These are phyloP conservation scores for Tephrocybe rancida DNA, from an alignment of 768 basidiomycete genomes.

Conservation along the genomic window DNA sequence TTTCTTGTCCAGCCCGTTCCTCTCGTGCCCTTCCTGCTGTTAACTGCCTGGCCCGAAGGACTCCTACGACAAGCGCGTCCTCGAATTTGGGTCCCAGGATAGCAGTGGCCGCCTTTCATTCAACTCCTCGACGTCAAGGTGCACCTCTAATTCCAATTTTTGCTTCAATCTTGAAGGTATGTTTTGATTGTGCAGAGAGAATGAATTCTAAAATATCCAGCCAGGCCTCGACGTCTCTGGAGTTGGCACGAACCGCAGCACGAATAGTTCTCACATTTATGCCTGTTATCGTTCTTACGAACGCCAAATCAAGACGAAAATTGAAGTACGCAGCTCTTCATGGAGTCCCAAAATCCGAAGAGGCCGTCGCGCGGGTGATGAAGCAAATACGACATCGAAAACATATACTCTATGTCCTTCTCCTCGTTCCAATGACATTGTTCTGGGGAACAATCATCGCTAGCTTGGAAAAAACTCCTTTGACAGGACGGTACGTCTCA, in stretches of 20 bases:
- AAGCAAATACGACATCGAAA: slow-evolving; percentile 53
- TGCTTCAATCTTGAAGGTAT: slow-evolving; percentile 66
- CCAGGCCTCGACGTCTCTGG: slow-evolving; percentile 78
- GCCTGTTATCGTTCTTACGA: slow-evolving; percentile 67
- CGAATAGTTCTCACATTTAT: slow-evolving; percentile 77
- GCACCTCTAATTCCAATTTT: slow-evolving; percentile 54
- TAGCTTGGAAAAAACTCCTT: slow-evolving; percentile 74
- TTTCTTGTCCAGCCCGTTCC: slow-evolving; percentile 16
- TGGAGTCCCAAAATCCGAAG: slow-evolving; percentile 53
- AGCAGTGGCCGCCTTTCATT: slow-evolving; percentile 34
- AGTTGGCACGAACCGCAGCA: slow-evolving; percentile 67
- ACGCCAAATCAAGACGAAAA: slow-evolving; percentile 48
- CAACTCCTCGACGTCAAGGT: slow-evolving; percentile 34
- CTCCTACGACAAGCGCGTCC: background rate
- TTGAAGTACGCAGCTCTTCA: slow-evolving; percentile 55
- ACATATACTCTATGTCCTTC: slow-evolving; percentile 50
- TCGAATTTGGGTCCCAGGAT: slow-evolving; percentile 1
- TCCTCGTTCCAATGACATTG: slow-evolving; percentile 61
- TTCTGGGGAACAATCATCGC: slow-evolving; percentile 74
- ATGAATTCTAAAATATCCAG: slow-evolving; percentile 10
- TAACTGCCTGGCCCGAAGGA: slow-evolving; percentile 1
- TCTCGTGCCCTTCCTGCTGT: slow-evolving; percentile 2
- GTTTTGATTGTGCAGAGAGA: slow-evolving; percentile 2
- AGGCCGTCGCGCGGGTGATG: slow-evolving; percentile 49
- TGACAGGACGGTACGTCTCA: slow-evolving; percentile 76